Percentiles rank a stretch among this genome's conserved stretches.
These are phyloP conservation scores for Daldinia bambusicola DNA, from an alignment of 495 filamentous ascomycete genomes.

Conservation along the genomic window DNA sequence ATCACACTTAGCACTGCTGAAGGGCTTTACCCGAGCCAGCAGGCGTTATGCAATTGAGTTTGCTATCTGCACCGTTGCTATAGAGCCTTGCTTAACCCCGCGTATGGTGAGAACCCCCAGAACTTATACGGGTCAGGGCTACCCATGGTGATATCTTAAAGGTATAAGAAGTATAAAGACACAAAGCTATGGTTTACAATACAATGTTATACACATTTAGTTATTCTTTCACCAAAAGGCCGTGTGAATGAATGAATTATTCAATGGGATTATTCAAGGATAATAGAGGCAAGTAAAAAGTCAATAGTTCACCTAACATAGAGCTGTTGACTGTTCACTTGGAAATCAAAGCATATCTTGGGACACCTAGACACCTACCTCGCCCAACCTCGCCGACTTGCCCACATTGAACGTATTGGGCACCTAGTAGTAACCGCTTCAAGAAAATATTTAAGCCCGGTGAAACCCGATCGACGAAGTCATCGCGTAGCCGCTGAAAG, in stretches of 20 bases:
- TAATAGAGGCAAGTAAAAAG: neutral
- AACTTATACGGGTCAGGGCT: neutral
- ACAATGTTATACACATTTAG: neutral
- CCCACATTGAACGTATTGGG: neutral
- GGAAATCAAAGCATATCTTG: too few relatives aligned
- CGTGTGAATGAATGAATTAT: neutral
- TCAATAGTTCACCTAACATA: too few relatives aligned
- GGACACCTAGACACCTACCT: too few relatives aligned
- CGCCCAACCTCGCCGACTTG: too few relatives aligned
- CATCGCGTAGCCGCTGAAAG: too few relatives aligned
- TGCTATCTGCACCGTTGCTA: neutral
- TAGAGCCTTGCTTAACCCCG: too few relatives aligned
- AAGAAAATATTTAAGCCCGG: too few relatives aligned
- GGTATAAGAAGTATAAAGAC: neutral
- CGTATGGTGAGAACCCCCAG: too few relatives aligned
- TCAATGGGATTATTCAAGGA: neutral
- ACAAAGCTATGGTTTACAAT: neutral
- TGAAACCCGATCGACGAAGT: too few relatives aligned
- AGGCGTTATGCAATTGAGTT: neutral
- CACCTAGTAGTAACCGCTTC: too few relatives aligned
- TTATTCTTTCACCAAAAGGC: neutral
- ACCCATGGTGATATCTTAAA: too few relatives aligned
- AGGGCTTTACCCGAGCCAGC: neutral
- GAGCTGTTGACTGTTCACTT: too few relatives aligned
- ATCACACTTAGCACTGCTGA: neutral